These are phyloP conservation scores for Magnolia kwangsiensis DNA, from an alignment of 164 flowering plant species.

Conservation along the genomic window DNA sequence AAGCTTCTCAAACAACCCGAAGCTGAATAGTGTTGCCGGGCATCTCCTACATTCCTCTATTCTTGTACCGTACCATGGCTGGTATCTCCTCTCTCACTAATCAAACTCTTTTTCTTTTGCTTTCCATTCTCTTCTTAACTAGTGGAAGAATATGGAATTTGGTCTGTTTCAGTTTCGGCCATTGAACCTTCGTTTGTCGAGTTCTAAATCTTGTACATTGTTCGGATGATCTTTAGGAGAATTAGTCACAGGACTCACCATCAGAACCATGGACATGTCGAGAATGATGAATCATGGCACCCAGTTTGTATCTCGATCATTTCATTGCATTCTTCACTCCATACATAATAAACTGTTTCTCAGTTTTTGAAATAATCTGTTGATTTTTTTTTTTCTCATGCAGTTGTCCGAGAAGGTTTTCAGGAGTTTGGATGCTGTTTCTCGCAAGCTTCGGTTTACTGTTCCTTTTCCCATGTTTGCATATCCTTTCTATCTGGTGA, in stretches of 20 bases:
- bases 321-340: background rate
- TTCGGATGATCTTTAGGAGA: slow-evolving; percentile 34
- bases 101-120: background rate
- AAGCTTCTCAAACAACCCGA: slow-evolving; percentile 44
- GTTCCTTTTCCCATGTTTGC: slow-evolving; percentile 72
- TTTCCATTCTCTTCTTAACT: background rate
- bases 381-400: slow-evolving; percentile 2
- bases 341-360: background rate
- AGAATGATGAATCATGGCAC: slow-evolving; percentile 52
- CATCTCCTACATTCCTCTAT: slow-evolving; percentile 56
- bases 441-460: slow-evolving; percentile 41
- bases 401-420: slow-evolving; percentile 63
- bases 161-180: background rate
- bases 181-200: background rate
- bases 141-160: too few species aligned
- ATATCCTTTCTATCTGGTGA: slow-evolving; percentile 69
- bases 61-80: slow-evolving; percentile 65
- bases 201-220: background rate
- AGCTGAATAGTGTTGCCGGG: slow-evolving; percentile 49
- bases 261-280: slow-evolving; percentile 59
- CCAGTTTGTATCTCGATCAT: slow-evolving; percentile 25
- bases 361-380: background rate
- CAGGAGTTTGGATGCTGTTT: slow-evolving; percentile 37
- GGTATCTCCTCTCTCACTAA: slow-evolving; percentile 25
- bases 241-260: slow-evolving; percentile 66